Percentiles rank a stretch among this genome's conserved stretches.
Conservation (phyloP, 768 basidiomycete species). For the Suillus subalutaceus region DNA sequence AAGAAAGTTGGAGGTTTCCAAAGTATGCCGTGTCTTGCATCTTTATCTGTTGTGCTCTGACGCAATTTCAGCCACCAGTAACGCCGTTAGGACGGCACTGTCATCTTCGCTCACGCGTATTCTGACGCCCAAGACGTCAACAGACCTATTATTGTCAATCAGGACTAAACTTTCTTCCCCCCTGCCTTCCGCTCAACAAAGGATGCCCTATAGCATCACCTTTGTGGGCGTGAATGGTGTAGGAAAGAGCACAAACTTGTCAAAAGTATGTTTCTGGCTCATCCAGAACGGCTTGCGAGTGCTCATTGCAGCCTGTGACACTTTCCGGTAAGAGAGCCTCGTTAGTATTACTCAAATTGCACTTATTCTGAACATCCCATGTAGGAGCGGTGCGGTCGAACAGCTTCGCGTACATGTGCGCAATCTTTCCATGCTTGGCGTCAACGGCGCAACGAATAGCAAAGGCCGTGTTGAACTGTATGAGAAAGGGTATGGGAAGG, state of each 20-base stretch:
- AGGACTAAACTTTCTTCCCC: constrained; percentile 82
- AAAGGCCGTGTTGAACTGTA: constrained; percentile 88
- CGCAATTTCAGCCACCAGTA: constrained; percentile 66
- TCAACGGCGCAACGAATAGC: constrained; percentile 67
- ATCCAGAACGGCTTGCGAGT: constrained; percentile 94
- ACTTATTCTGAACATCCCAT: constrained; percentile 10
- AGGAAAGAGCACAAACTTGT: constrained; percentile 97
- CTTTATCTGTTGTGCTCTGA: constrained; percentile 10
- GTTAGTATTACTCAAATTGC: neutral
- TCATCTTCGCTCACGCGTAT: constrained; percentile 89
- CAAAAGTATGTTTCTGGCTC: constrained; percentile 99
- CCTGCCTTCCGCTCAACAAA: constrained; percentile 72
- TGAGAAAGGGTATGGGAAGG: constrained; percentile 97
- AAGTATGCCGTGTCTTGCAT: constrained; percentile 51
- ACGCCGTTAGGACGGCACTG: constrained; percentile 81
- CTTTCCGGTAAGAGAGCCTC: constrained; percentile 70
- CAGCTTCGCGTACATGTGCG: constrained; percentile 96
- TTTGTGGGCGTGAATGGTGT: constrained; percentile 99
- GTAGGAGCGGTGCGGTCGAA: constrained; percentile 94
- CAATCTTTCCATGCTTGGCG: constrained; percentile 84
- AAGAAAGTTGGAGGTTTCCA: constrained; percentile 90
- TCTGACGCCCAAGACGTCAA: constrained; percentile 94
- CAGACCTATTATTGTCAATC: constrained; percentile 93
- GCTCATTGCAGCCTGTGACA: constrained; percentile 97
- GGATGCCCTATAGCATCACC: constrained; percentile 88